Percentiles rank a stretch among this genome's conserved stretches.
Conservation (phyloP, 2,329 filamentous ascomycete genomes). For the Myriosclerotinia scirpicola region DNA sequence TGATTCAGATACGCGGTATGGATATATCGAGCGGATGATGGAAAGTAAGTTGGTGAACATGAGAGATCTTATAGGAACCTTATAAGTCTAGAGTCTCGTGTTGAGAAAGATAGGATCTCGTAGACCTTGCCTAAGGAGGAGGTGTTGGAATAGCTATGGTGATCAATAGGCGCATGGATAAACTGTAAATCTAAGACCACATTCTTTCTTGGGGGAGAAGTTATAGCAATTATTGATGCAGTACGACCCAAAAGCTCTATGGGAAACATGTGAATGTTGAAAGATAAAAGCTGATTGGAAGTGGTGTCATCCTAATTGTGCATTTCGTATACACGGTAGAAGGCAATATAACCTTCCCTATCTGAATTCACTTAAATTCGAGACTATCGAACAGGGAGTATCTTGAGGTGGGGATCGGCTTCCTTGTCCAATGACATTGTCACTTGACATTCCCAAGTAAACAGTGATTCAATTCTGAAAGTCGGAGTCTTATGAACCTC, state of each 20-base stretch:
- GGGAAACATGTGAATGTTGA: background rate
- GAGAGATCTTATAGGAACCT: conserved; percentile 2
- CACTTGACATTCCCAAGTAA: conserved; percentile 20
- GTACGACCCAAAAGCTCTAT: conserved; percentile 3
- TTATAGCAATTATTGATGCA: conserved; percentile 7
- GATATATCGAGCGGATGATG: background rate
- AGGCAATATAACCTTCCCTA: background rate
- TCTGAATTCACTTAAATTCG: background rate
- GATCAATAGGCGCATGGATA: background rate
- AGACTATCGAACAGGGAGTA: conserved; percentile 1
- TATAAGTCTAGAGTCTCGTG: background rate
- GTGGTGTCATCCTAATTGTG: background rate
- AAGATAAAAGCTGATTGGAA: background rate
- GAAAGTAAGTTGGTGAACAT: background rate
- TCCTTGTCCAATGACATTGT: conserved; percentile 1
- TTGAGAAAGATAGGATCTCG: background rate
- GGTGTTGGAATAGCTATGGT: background rate
- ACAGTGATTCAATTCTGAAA: background rate
- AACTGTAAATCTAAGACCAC: background rate
- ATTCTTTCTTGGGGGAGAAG: background rate
- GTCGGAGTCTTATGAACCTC: background rate
- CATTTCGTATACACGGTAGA: conserved; percentile 7
- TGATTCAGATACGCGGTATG: background rate
- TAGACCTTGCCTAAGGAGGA: background rate
- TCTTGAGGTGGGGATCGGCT: background rate